Evolutionary conservation across 176 grass and related monocot genomes (phyloP).

Genomic region (Triticum urartu): DNA sequence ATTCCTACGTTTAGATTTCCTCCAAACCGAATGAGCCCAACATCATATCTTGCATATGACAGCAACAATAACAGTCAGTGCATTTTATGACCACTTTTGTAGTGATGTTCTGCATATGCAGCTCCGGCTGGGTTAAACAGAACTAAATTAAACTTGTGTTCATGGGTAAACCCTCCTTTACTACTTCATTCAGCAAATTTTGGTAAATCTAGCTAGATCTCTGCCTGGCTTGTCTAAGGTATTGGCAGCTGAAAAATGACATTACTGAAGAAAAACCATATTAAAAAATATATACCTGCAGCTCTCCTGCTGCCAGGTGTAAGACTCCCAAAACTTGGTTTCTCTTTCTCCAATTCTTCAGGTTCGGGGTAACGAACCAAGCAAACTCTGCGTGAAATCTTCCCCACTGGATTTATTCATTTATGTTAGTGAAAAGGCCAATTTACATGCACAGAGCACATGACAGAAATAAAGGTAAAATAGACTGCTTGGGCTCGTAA

Average conservation of each 20-base stretch:
- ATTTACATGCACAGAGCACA: slow-evolving; percentile 18
- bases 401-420: slow-evolving; percentile 53
- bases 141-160: not conserved
- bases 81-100: not conserved
- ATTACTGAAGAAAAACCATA: not conserved
- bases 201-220: not conserved
- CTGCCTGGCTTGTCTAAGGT: not conserved
- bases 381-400: slow-evolving; percentile 60
- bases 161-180: not conserved
- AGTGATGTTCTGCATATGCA: not conserved
- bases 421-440: slow-evolving; percentile 19
- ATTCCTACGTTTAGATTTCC: no score
- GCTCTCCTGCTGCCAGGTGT: slow-evolving; percentile 51
- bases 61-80: not conserved
- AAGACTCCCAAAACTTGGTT: slow-evolving; percentile 35
- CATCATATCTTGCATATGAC: not conserved
- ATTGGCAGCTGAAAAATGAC: not conserved
- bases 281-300: slow-evolving; percentile 49
- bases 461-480: not conserved
- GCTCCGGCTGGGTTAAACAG: not conserved
- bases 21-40: no score
- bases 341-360: slow-evolving; percentile 55
- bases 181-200: not conserved
- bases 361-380: slow-evolving; percentile 75
- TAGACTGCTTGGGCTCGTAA: not conserved